Evolutionary conservation across 768 basidiomycete species (phyloP), one percentile per base, ranked within the genome.

Genomic region (Multifurca ochricompacta): DNA sequence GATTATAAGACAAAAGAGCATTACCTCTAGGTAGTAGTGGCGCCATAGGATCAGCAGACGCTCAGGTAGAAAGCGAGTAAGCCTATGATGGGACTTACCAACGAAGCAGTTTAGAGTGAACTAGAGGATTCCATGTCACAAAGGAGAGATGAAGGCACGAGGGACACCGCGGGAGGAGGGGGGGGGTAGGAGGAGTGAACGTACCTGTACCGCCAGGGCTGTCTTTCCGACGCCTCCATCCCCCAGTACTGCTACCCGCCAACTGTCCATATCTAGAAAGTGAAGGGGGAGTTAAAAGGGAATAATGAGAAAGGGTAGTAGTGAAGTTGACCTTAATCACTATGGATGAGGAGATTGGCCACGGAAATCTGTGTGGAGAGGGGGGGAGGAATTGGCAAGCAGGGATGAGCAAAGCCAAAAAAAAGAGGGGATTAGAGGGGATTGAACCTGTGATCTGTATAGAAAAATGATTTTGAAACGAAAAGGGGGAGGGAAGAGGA

Each of bases 161-260:
- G 40, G n/a, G n/a, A n/a, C n/a, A n/a, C n/a, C n/a, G n/a, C n/a
- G n/a, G n/a, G n/a, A n/a, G n/a, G n/a, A n/a, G n/a, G n/a, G n/a
- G n/a, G n/a, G n/a, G 21, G 35, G 23, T 21, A 37, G 48, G 32
- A 35, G 44, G 39, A n/a, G 19, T 25, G 52, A n/a, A 73, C 85
- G 56, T 63, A 90, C 92, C 78, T 96, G 93, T 42, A 96, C 92
- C 61, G 93, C 92, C 65, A 97, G 71, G 35, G 93, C 93, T 55
- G 93, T 96, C 77, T 97, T 97, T 54, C 93, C 93, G 44, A 97
- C 93, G 73, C 93, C 93, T 72, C 93, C 93, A 73, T 97, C 93
- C 61, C 93, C 93, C 55, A 96, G 80, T 62, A 96, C 91, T 59
- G 93, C 91, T 63, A 96, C 87, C 77, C 91, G 86, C 90, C 90